Conservation (phyloP, 208 protist genomes). For the Blechomonas ayalai region DNA sequence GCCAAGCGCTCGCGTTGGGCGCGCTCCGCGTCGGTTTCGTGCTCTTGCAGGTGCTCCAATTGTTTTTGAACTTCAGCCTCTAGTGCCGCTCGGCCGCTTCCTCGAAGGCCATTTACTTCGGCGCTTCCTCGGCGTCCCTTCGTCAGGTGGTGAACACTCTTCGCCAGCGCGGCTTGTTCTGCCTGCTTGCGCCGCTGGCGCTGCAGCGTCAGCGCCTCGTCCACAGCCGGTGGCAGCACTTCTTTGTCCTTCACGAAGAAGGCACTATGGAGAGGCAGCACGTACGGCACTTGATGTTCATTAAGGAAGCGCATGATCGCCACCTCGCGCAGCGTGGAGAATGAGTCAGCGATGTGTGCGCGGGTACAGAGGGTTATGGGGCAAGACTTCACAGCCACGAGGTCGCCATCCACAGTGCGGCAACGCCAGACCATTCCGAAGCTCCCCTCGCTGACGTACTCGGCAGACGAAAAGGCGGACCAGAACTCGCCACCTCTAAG, state of each 20-base stretch:
- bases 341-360: slow-evolving; percentile 64
- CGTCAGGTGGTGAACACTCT: slow-evolving; percentile 14
- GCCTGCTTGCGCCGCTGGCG: slow-evolving; percentile 17
- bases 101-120: neutral
- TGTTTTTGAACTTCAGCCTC: neutral
- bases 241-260: slow-evolving; percentile 56
- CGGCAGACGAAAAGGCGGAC: slow-evolving; percentile 45
- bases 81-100: neutral
- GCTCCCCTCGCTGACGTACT: slow-evolving; percentile 82
- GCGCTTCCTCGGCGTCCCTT: neutral
- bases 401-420: slow-evolving; percentile 60
- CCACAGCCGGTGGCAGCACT: slow-evolving; percentile 50
- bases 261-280: slow-evolving; percentile 76
- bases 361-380: slow-evolving; percentile 50
- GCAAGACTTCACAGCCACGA: slow-evolving; percentile 81
- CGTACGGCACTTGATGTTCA: slow-evolving; percentile 70
- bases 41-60: neutral
- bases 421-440: slow-evolving; percentile 82
- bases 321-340: slow-evolving; percentile 71
- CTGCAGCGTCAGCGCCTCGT: slow-evolving; percentile 30
- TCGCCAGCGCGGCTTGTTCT: slow-evolving; percentile 21
- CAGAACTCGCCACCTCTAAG: slow-evolving; percentile 61
- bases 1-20: slow-evolving; percentile 22
- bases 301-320: slow-evolving; percentile 78
- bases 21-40: slow-evolving; percentile 14